Evolutionary conservation across 495 filamentous ascomycete genomes (phyloP).

Genomic region (Chaetomium tenue): DNA sequence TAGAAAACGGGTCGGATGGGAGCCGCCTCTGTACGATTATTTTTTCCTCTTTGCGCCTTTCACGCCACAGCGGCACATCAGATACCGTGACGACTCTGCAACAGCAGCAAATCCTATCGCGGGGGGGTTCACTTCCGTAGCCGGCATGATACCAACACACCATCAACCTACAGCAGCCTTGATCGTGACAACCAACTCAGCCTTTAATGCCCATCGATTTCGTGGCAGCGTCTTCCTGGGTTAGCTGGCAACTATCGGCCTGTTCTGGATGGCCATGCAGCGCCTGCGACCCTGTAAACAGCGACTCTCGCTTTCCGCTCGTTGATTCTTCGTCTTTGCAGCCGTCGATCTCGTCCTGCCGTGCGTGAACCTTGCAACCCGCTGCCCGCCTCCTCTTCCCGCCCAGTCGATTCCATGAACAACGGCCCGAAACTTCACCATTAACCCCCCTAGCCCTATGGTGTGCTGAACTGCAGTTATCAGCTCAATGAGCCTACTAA

Average conservation of each 20-base stretch:
- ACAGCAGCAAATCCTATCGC: conserved; percentile 26
- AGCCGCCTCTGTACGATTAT: conserved; percentile 42
- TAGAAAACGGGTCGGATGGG: conserved; percentile 35
- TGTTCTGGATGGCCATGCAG: conserved; percentile 10
- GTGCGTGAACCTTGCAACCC: conserved; percentile 17
- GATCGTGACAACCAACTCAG: conserved; percentile 27
- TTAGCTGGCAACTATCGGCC: conserved; percentile 18
- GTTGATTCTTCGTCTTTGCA: conserved; percentile 13
- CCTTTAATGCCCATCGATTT: conserved; percentile 13
- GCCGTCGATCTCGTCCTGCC: conserved; percentile 8
- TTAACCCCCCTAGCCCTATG: neutral
- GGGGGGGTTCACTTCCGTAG: conserved; percentile 38
- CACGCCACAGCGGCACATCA: conserved; percentile 34
- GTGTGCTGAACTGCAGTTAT: neutral
- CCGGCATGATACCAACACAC: conserved; percentile 35
- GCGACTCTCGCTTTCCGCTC: conserved; percentile 14
- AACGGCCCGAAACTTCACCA: neutral
- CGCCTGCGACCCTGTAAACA: conserved; percentile 10
- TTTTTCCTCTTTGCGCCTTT: conserved; percentile 30
- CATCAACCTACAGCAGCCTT: conserved; percentile 31
- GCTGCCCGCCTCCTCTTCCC: conserved; percentile 4
- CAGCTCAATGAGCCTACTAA: neutral
- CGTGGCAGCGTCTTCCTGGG: conserved; percentile 10
- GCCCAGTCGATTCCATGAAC: neutral
- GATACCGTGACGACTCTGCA: conserved; percentile 37